Evolutionary conservation across 768 basidiomycete species (phyloP).

Genomic region (Terana coerulea): DNA sequence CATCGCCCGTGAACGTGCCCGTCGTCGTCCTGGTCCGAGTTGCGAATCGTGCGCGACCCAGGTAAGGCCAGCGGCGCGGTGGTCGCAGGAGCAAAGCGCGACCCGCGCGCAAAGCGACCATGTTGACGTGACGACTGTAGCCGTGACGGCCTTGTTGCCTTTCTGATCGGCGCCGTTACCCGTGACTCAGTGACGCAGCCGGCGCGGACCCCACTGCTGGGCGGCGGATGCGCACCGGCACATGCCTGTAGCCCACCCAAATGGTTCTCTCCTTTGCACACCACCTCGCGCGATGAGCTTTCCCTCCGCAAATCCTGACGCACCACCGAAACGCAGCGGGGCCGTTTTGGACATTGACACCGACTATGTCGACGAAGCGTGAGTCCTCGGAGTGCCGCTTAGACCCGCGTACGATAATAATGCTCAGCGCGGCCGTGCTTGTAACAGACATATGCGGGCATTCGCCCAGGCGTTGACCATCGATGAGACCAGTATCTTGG

Average conservation of each 20-base stretch:
- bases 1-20: no score
- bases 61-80: no score
- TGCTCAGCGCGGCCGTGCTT: not conserved
- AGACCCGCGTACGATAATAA: not conserved
- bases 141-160: no score
- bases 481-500: constrained; percentile 17
- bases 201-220: not conserved
- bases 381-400: constrained; percentile 5
- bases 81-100: no score
- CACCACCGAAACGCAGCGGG: not conserved
- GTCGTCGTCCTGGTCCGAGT: no score
- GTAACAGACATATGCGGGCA: constrained; percentile 59
- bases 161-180: no score
- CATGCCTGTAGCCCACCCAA: no score
- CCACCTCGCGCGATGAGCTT: not conserved
- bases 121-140: no score
- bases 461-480: constrained; percentile 67
- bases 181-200: not conserved
- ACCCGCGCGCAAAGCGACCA: no score
- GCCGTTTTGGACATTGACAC: constrained; percentile 31
- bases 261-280: no score
- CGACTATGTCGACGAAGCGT: constrained; percentile 75
- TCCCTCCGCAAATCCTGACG: not conserved
- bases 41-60: no score
- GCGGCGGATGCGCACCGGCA: no score